Evolutionary conservation across 352 stramenopile species (phyloP).

Genomic region (Aphanomyces invadans): DNA sequence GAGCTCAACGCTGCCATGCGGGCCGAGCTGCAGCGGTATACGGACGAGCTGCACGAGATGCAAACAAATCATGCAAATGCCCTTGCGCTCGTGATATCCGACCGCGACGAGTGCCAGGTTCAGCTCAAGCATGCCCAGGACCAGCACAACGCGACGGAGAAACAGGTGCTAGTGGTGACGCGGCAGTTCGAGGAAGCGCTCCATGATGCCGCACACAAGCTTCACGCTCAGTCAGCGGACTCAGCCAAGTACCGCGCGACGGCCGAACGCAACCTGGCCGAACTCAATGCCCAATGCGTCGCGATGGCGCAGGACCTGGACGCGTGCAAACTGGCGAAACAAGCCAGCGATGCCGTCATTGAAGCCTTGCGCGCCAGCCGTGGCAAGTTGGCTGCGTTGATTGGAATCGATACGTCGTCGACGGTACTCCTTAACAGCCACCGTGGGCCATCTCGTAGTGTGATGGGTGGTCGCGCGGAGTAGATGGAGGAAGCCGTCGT

Average conservation of each 20-base stretch:
- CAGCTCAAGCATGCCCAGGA: conserved; percentile 32
- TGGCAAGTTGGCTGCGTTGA: background rate
- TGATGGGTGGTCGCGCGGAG: background rate
- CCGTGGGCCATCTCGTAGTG: background rate
- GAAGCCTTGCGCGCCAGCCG: background rate
- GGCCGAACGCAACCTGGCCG: background rate
- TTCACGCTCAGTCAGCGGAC: conserved; percentile 29
- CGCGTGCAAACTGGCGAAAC: background rate
- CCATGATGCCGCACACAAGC: conserved; percentile 26
- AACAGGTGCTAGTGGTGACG: conserved; percentile 50
- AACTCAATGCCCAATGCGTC: conserved; percentile 35
- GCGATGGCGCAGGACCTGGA: background rate
- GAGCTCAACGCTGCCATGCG: conserved; percentile 55
- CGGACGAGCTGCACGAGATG: conserved; percentile 29
- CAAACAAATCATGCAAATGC: conserved; percentile 26
- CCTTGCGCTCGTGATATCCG: conserved; percentile 26
- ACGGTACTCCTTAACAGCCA: background rate
- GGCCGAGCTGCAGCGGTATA: conserved; percentile 40
- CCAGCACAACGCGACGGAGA: conserved; percentile 43
- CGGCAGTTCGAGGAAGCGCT: conserved; percentile 41
- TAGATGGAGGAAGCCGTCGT: background rate
- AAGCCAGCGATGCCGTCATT: background rate
- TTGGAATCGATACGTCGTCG: background rate
- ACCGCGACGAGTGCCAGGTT: conserved; percentile 33
- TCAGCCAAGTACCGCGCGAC: conserved; percentile 15